These are phyloP conservation scores for Monosporascus sp. DNA, from an alignment of 2,329 filamentous ascomycete genomes.

Conservation along the genomic window DNA sequence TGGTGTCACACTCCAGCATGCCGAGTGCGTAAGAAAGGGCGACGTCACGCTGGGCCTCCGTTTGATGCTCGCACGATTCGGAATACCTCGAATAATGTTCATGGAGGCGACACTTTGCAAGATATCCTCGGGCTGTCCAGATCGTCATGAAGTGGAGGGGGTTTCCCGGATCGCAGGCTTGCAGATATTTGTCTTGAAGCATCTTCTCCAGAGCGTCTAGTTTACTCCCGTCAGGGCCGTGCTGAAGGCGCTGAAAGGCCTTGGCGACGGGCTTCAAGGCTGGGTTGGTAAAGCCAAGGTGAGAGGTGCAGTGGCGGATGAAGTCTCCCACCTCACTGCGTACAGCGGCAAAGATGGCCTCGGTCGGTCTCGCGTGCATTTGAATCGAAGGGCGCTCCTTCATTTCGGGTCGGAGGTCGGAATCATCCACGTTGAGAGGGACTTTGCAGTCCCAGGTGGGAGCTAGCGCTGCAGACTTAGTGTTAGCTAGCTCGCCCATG, in stretches of 20 bases:
- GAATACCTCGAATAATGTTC: constrained; percentile 36
- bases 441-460: constrained; percentile 38
- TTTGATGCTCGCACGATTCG: constrained; percentile 1
- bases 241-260: not conserved
- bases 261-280: constrained; percentile 23
- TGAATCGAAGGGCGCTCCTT: constrained; percentile 23
- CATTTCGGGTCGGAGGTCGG: constrained; percentile 37
- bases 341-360: constrained; percentile 36
- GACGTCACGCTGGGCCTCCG: not conserved
- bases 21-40: too few species aligned
- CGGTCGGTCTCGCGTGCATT: constrained; percentile 27
- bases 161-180: constrained; percentile 31
- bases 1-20: too few species aligned
- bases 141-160: constrained; percentile 37
- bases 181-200: constrained; percentile 43
- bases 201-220: constrained; percentile 31
- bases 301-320: constrained; percentile 27
- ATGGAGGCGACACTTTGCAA: constrained; percentile 46
- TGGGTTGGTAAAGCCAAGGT: constrained; percentile 31
- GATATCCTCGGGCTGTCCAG: constrained; percentile 31
- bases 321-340: constrained; percentile 36
- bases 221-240: constrained; percentile 15
- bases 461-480: constrained; percentile 21
- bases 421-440: constrained; percentile 41
- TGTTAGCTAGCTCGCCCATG: constrained; percentile 45